Base-by-base conservation (phyloP, 1,139 yeast species). In the Yamadazyma pseudoaaseri region DNA sequence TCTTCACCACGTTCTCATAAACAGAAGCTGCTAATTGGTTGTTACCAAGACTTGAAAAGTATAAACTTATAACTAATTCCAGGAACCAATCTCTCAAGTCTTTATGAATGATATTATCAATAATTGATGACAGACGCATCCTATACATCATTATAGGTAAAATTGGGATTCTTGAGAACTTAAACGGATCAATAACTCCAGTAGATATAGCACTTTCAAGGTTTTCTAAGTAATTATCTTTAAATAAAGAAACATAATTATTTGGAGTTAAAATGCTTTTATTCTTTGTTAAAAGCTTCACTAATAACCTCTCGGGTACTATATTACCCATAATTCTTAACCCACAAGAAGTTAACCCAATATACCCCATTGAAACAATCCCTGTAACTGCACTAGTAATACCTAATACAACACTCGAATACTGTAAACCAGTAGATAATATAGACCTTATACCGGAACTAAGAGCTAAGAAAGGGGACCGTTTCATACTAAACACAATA, bases 361-460 rank as follows among this genome's bases (percentile, higher is more conserved):
- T 58, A 41, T 66, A 65, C 0, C 70, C 69, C 61, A 67, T 56
- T 3, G 72, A 62, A 3, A 65, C 52, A 0, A 69, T 50, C 2
- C 76, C 76, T 0, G 73, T 63, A 9, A 63, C 51, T 2, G 72
- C 73, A 2, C 70, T 63, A 3, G 70, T 52, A 6, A 69, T 30
- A 0, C 68, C 70, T n/a, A 67, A 40, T 32, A 65, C 55, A 3
- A 66, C 31, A 3, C 63, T 60, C 7, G 68, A 58, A 38, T 57
- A 59, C 39, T 60, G 63, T 6, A 62, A 45, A 1, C 57, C 40
- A 22, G 53, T 47, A 1, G 56, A 43, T 3, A 62, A 28, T n/a
- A 51, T 26, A 1, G 52, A 29, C 26, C 56, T 51, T 3, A 54
- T 29, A 10, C 53, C 48, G 3, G 56, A 34, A 23, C 51, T 47